A percentile compares a stretch with the other conserved stretches of the same genome.
Evolutionary conservation across 2,329 filamentous ascomycete genomes (phyloP).

Genomic region (Pleomassaria siparia): DNA sequence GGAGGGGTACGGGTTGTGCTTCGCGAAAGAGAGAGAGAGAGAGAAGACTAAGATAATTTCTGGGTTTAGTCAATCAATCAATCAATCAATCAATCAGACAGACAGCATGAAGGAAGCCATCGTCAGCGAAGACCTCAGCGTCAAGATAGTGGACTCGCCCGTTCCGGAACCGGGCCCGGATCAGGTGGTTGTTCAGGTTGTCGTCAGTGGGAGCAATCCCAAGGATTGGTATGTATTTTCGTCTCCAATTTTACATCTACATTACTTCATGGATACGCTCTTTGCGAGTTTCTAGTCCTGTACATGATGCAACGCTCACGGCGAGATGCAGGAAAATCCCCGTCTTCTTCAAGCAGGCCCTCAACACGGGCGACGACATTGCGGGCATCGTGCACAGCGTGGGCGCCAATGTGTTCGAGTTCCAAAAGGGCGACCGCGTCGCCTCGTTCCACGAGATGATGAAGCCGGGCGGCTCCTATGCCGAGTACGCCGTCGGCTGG

Average conservation of each 20-base stretch:
- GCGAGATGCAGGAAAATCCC: constrained; percentile 27
- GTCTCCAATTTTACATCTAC: background rate
- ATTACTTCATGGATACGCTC: background rate
- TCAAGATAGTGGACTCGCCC: constrained; percentile 41
- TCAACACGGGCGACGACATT: constrained; percentile 58
- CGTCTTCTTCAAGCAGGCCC: constrained; percentile 19
- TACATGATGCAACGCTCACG: background rate
- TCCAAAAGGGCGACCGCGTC: constrained; percentile 60
- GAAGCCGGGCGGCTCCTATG: constrained; percentile 56
- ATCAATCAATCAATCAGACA: too few species aligned
- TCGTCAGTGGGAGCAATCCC: constrained; percentile 46
- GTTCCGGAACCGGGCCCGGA: constrained; percentile 36
- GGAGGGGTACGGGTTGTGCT: too few species aligned
- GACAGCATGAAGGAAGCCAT: constrained; percentile 46
- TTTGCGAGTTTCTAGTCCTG: background rate
- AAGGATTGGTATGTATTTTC: constrained; percentile 50
- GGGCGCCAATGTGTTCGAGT: constrained; percentile 58
- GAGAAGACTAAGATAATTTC: too few species aligned
- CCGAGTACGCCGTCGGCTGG: constrained; percentile 62
- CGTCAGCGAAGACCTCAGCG: constrained; percentile 31
- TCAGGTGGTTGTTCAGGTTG: constrained; percentile 43
- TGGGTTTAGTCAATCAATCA: too few species aligned
- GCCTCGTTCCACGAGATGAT: constrained; percentile 59
- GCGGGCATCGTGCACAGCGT: constrained; percentile 58
- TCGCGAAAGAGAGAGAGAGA: background rate